phyloP scores from a whole-genome alignment of 2,329 filamentous ascomycete genomes.

The Didymella keratinophila region DNA sequence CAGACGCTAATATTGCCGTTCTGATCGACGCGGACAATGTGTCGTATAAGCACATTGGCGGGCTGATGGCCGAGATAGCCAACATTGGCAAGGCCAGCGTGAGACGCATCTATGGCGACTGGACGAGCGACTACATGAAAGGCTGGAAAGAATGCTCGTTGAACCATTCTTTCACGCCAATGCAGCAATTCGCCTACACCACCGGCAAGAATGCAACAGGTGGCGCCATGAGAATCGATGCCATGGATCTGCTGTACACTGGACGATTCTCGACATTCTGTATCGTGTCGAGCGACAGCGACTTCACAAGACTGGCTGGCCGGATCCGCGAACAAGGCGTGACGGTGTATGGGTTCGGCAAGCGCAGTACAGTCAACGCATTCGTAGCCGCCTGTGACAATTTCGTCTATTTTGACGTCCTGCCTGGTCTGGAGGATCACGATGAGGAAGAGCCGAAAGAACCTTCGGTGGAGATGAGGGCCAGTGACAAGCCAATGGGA shows the following conservation, averaged over 20 bases:
- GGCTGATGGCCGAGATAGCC: slow-evolving; percentile 42
- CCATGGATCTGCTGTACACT: slow-evolving; percentile 49
- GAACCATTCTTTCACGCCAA: slow-evolving; percentile 35
- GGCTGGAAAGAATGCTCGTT: slow-evolving; percentile 31
- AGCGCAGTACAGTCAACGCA: slow-evolving; percentile 37
- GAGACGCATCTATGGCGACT: slow-evolving; percentile 43
- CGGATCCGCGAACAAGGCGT: slow-evolving; percentile 48
- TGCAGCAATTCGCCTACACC: slow-evolving; percentile 44
- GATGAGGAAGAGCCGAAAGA: slow-evolving; percentile 1
- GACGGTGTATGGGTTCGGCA: slow-evolving; percentile 47
- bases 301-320: slow-evolving; percentile 47
- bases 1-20: slow-evolving; percentile 24
- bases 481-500: not conserved
- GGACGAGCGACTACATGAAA: slow-evolving; percentile 32
- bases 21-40: slow-evolving; percentile 41
- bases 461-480: too few relatives aligned
- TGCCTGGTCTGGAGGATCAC: not conserved
- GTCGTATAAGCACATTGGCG: slow-evolving; percentile 31
- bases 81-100: slow-evolving; percentile 45
- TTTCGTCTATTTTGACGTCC: slow-evolving; percentile 35
- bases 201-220: slow-evolving; percentile 44
- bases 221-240: slow-evolving; percentile 48
- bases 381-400: slow-evolving; percentile 42
- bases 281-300: slow-evolving; percentile 48
- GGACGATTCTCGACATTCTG: slow-evolving; percentile 46